These are phyloP conservation scores for Starmera amethionina DNA, from an alignment of 805 yeast species.

Conservation along the genomic window DNA sequence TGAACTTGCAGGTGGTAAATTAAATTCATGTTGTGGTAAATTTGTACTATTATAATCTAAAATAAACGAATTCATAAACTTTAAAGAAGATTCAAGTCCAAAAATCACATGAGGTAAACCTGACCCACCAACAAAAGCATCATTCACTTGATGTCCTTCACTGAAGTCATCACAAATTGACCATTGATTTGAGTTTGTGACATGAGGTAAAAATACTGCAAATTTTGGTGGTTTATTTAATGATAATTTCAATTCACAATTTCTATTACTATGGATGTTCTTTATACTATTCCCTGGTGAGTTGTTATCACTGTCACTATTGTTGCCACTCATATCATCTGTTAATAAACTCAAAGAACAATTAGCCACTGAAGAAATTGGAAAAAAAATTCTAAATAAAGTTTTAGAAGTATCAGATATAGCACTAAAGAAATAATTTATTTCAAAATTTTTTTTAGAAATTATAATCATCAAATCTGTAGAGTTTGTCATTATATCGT, in stretches of 20 bases:
- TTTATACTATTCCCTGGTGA: constrained; percentile 11
- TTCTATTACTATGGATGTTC: constrained; percentile 11
- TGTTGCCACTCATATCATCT: constrained; percentile 9
- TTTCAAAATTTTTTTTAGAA: constrained; percentile 59
- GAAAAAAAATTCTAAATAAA: constrained; percentile 63
- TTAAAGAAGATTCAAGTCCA: constrained; percentile 43
- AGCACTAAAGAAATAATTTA: constrained; percentile 73
- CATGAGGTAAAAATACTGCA: constrained; percentile 63
- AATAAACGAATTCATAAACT: constrained; percentile 44
- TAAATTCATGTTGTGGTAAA: constrained; percentile 16
- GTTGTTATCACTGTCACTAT: no score
- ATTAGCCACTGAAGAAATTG: constrained; percentile 47
- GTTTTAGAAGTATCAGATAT: constrained; percentile 53
- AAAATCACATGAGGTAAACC: constrained; percentile 60
- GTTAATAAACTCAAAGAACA: constrained; percentile 46
- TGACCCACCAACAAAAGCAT: constrained; percentile 53
- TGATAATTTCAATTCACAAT: constrained; percentile 39
- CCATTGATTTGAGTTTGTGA: constrained; percentile 56
- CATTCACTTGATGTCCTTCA: constrained; percentile 72
- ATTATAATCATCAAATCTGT: constrained; percentile 66
- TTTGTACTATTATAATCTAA: constrained; percentile 32
- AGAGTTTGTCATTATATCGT: constrained; percentile 48
- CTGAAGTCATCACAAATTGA: constrained; percentile 77
- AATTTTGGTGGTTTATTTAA: constrained; percentile 61
- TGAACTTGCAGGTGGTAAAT: constrained; percentile 7